Base-by-base conservation (phyloP, 345 rosid genomes). In the Aquilaria malaccensis region DNA sequence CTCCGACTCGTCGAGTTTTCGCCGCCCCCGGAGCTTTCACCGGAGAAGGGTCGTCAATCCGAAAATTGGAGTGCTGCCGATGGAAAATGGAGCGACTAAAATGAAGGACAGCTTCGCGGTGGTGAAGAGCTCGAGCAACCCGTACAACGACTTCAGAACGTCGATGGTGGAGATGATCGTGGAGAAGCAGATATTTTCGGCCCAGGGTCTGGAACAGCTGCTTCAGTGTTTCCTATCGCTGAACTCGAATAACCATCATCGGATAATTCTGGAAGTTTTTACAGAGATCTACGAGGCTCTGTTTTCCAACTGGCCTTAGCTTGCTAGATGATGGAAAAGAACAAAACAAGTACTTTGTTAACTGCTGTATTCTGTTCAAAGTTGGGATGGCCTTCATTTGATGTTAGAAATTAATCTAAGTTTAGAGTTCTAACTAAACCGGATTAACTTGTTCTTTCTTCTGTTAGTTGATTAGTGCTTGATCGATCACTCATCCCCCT, bases 141-240 rank as follows among this genome's bases (percentile, higher is more conserved):
- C 96, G 2, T 79, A 76, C 55, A 82, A 77, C 13, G 96, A 89
- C 69, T 89, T 89, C 53, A 78, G 83, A 72, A 76, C 68, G 53
- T 89, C 95, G 13, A 86, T 84, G 96, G 81, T 83, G 75, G 94
- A 89, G 83, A 89, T 89, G 96, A 89, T 89, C 7, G 59, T 84
- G 51, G 96, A 84, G 79, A 86, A 77, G 68, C 83, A 84, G 73
- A 77, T 89, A 65, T 86, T 84, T 62, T 75, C 72, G 30, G 76
- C 79, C 3, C 74, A 66, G 65, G 91, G 83, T 43, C 65, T 89
- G 15, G 86, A 89, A 69, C 61, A 83, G 63, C 82, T 89, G 63
- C 70, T 89, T 22, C 89, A 82, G 64, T 89, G 97, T 70, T 89
- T 89, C 64, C 67, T 89, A 30, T 71, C 80, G 13, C 72, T 89